Conservation (phyloP, 805 yeast species). For the Nakazawaea ishiwadae region DNA sequence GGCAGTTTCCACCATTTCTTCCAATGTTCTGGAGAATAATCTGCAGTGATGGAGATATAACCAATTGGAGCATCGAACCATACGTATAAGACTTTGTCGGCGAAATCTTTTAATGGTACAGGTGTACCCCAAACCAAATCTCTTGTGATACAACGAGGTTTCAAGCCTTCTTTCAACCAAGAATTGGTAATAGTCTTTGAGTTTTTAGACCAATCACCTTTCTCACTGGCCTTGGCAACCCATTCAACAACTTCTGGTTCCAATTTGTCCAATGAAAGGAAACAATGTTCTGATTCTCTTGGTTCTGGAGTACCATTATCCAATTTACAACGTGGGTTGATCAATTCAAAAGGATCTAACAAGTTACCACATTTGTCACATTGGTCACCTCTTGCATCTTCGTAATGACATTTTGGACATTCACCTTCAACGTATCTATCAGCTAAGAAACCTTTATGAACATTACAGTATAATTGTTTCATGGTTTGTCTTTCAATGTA, state of each 20-base stretch:
- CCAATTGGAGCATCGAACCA: slow-evolving; percentile 99
- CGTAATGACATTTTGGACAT: slow-evolving; percentile 92
- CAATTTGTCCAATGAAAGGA: slow-evolving; percentile 76
- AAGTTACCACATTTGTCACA: slow-evolving; percentile 94
- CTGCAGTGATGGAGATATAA: slow-evolving; percentile 92
- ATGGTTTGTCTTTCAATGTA: slow-evolving; percentile 81
- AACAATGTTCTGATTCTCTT: slow-evolving; percentile 79
- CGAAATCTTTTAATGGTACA: slow-evolving; percentile 83
- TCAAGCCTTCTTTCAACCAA: slow-evolving; percentile 92
- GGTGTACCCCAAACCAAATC: slow-evolving; percentile 99
- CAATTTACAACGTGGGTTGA: slow-evolving; percentile 92
- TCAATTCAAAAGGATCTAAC: slow-evolving; percentile 87
- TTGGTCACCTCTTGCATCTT: slow-evolving; percentile 99
- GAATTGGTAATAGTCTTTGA: slow-evolving; percentile 83
- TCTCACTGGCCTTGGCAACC: slow-evolving; percentile 60
- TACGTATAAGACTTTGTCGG: slow-evolving; percentile 89
- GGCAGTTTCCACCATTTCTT: slow-evolving; percentile 92
- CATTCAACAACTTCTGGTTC: slow-evolving; percentile 72
- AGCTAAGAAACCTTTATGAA: slow-evolving; percentile 87
- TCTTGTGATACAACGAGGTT: slow-evolving; percentile 94
- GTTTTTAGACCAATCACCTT: slow-evolving; percentile 91
- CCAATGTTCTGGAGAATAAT: slow-evolving; percentile 76
- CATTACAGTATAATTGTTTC: slow-evolving; percentile 88
- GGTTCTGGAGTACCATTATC: slow-evolving; percentile 81
- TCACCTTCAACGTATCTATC: slow-evolving; percentile 97